phyloP scores from a whole-genome alignment of 228 moss, liverwort and hornwort species.

The Sphagnum fallax region DNA sequence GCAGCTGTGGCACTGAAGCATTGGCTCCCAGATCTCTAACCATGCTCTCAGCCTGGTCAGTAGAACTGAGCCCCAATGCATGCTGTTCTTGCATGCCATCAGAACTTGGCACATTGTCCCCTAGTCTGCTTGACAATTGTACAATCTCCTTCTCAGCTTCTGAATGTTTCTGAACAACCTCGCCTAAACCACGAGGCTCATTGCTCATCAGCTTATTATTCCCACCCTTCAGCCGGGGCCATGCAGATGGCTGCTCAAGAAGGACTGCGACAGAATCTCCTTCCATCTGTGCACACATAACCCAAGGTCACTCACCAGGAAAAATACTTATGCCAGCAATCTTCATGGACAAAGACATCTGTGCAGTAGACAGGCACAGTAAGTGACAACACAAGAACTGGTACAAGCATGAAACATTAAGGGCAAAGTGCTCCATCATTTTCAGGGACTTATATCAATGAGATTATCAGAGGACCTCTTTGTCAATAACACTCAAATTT shows the following conservation, averaged over 20 bases:
- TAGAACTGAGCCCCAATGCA: neutral
- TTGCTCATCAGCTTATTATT: constrained; percentile 25
- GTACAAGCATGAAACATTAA: no score
- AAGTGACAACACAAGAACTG: no score
- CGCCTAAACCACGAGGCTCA: neutral
- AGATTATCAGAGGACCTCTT: no score
- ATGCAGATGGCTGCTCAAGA: constrained; percentile 22
- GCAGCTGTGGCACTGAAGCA: constrained; percentile 3
- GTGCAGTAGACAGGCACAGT: no score
- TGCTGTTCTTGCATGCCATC: neutral
- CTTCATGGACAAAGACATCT: no score
- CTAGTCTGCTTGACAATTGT: constrained; percentile 1
- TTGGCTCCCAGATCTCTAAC: neutral
- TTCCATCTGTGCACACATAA: constrained; percentile 26
- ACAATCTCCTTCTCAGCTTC: constrained; percentile 9
- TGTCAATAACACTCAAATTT: no score
- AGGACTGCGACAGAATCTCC: constrained; percentile 39
- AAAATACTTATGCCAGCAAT: no score
- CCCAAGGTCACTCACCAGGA: no score
- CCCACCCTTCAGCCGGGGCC: constrained; percentile 37
- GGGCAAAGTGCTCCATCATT: no score
- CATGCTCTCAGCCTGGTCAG: neutral
- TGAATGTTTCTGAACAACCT: neutral
- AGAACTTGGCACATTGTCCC: neutral
- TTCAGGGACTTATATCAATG: no score